Conservation (phyloP, 2,329 filamentous ascomycete species). For the Juglanconis sp. region DNA sequence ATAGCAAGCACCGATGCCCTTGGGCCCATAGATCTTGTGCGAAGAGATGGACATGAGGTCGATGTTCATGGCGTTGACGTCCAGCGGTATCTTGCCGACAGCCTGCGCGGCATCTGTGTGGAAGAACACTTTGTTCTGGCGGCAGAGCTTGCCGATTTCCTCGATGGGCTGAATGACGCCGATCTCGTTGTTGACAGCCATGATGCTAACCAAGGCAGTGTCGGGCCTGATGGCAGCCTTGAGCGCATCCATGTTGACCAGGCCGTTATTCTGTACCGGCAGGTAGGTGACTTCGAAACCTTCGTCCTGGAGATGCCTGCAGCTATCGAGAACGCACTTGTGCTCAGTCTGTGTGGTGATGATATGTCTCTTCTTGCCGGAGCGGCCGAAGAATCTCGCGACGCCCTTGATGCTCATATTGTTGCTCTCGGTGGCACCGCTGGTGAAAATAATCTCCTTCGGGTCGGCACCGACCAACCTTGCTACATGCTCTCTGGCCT, state of each 20-base stretch:
- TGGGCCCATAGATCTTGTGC: constrained; percentile 98
- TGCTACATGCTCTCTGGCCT: constrained; percentile 79
- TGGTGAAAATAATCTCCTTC: constrained; percentile 99
- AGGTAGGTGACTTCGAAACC: constrained; percentile 97
- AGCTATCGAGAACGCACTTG: constrained; percentile 98
- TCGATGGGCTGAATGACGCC: constrained; percentile 96
- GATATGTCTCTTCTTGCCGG: constrained; percentile 97
- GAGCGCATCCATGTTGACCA: constrained; percentile 79
- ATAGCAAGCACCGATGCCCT: constrained; percentile 95
- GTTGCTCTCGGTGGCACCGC: constrained; percentile 96
- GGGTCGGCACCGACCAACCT: constrained; percentile 86
- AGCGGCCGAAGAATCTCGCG: constrained; percentile 87
- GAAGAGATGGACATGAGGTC: constrained; percentile 98
- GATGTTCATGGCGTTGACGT: constrained; percentile 97
- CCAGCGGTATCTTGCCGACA: constrained; percentile 95
- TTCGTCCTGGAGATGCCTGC: constrained; percentile 92
- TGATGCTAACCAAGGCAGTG: constrained; percentile 89
- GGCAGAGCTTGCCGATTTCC: constrained; percentile 89
- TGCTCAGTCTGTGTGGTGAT: constrained; percentile 97
- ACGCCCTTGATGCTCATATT: constrained; percentile 99
- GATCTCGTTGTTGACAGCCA: constrained; percentile 99
- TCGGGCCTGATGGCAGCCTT: constrained; percentile 88
- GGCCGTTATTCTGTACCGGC: constrained; percentile 81
- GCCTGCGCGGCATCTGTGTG: constrained; percentile 96
- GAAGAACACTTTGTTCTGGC: constrained; percentile 93